A percentile compares a stretch with the other conserved stretches of the same genome.
These are phyloP conservation scores for Mycena venus DNA, from an alignment of 768 basidiomycete species.

Conservation along the genomic window DNA sequence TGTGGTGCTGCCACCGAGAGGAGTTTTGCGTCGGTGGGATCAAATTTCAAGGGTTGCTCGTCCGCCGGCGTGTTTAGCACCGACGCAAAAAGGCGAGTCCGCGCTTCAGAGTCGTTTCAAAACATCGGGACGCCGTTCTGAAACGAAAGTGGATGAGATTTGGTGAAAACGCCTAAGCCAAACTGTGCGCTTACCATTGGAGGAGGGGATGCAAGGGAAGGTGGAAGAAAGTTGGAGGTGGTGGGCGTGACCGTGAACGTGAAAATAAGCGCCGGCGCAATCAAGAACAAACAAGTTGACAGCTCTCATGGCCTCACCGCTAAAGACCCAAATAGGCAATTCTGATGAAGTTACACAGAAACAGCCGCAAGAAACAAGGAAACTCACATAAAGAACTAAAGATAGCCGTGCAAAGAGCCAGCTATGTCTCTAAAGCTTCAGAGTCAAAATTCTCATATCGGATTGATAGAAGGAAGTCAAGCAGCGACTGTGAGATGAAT, in stretches of 20 bases:
- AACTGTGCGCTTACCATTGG: background rate
- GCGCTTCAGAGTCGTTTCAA: slow-evolving; percentile 27
- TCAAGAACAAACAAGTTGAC: background rate
- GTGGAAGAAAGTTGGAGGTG: background rate
- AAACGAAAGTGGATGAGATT: background rate
- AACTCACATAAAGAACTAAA: too few species aligned
- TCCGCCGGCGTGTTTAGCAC: slow-evolving; percentile 30
- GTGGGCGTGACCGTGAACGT: background rate
- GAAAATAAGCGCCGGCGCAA: background rate
- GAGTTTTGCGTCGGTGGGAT: slow-evolving; percentile 14
- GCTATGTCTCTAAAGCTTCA: too few species aligned
- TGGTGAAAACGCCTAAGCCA: background rate
- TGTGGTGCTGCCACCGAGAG: slow-evolving; percentile 11
- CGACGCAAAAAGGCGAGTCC: slow-evolving; percentile 24
- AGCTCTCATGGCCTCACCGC: background rate
- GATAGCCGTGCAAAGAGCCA: too few species aligned
- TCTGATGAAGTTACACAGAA: background rate
- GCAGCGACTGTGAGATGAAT: too few species aligned
- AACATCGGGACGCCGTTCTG: slow-evolving; percentile 14
- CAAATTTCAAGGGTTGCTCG: slow-evolving; percentile 16
- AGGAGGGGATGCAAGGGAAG: background rate
- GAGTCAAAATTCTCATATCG: too few species aligned
- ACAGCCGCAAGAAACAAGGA: too few species aligned
- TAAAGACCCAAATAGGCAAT: background rate
- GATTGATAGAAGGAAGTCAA: too few species aligned